Base-by-base conservation (phyloP, 2,329 filamentous ascomycete genomes). In the Fusarium citri region DNA sequence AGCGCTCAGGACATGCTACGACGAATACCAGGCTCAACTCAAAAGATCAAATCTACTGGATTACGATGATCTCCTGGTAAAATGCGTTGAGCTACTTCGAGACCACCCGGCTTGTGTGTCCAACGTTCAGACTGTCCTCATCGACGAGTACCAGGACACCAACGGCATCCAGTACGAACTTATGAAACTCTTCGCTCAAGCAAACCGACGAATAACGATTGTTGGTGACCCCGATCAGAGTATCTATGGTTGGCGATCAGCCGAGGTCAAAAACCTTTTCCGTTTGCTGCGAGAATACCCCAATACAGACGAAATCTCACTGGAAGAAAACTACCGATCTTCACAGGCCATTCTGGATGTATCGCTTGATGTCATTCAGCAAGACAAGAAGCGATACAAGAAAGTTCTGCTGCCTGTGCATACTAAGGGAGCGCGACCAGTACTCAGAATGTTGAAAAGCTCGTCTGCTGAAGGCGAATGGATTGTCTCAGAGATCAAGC, bases 61-160 rank as follows among this genome's bases (percentile, higher is more conserved):
- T 79, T 99, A 97, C 74, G 96, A 99, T 74, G 96, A 99, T 77
- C 85, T 99, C 23, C 86, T 99, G 8, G 85, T 97, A 16, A 89
- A 90, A 72, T 97, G 94, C 71, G 91, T 92, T 11, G 89, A 97
- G 63, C 85, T 99, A 14, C 85, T 99, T 22, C 87, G 86, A 63
- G 83, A 85, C 22, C 87, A 92, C 71, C 93, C 94, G 1, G 84
- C 88, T 16, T 98, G 94, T 74, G 94, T 98, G 5, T 91, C 91
- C 16, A 98, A 97, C 72, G 90, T 99, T 20, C 90, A 98, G 78
- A 89, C 93, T 0, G 94, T 98, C 9, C 85, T 99, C 47, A 97
- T 99, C 67, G 95, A 99, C 77, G 95, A 99, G 77, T 99, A 98
- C 69, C 95, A 99, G 80, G 95, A 99, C 80, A 98, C 95, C 10